Evolutionary conservation across 2,329 filamentous ascomycete species (phyloP), one percentile per base, ranked within the genome.

Genomic region (Raffaelea albimanens): DNA sequence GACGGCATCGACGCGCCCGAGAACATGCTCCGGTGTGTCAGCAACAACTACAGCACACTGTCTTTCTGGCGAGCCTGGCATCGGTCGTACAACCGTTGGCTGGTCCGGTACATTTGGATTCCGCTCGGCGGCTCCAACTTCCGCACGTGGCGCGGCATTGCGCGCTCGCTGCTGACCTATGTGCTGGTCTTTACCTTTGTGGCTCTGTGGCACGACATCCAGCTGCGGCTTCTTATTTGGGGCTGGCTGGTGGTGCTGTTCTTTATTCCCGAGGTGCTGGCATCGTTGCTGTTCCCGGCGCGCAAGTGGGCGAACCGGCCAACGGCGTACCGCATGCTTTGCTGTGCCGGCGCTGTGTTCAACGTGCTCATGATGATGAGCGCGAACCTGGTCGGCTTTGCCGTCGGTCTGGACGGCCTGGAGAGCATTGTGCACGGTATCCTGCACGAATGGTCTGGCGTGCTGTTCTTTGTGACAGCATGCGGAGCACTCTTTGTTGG

Each of bases 61-160:
- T 82, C 83, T 19, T 98, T 98, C 69, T 98, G 93, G 93, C 86
- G 93, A 52, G 83, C 82, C 29, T 98, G 94, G 94, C 93, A 98
- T 67, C 83, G 90, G 45, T 88, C 82, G 53, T 97, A 87, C 72
- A 97, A 97, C 68, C 84, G 89, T 55, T 98, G 90, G 89, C 77
- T 93, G 49, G 76, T 97, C 44, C 82, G 93, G 21, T 98, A 98
- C 67, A 80, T 98, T 53, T 98, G 94, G 65, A 75, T 97, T 4
- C 93, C 93, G 0, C 75, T 98, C 0, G 93, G 93, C 34, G 91
- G 93, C 7, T 69, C 74, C 2, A 70, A 68, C 25, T 75, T 76
- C 60, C 63, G 65, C 29, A 64, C 56, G 47, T 65, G 69, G 58
- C 53, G 65, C 25, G 65, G 68, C 34, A 64, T 68, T 19, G 79